A percentile compares a stretch with the other conserved stretches of the same genome.
Evolutionary conservation across 305 asterid genomes (phyloP).

Genomic region (Lippia alba): DNA sequence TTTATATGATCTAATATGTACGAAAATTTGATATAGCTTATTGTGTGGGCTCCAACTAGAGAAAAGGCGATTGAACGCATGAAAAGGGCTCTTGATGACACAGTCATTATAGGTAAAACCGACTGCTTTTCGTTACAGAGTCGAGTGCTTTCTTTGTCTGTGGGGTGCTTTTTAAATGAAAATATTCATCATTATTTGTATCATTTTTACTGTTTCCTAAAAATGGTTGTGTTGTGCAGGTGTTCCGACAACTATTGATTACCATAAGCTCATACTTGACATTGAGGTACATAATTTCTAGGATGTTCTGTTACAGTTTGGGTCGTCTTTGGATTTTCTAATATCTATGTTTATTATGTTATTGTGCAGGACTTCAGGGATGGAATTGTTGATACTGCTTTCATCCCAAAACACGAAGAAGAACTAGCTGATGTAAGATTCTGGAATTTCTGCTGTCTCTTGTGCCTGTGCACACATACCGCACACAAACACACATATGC

Average conservation of each 20-base stretch:
- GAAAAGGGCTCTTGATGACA: conserved; percentile 97
- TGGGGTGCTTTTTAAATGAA: no score
- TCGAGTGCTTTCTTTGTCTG: no score
- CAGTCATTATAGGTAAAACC: conserved; percentile 77
- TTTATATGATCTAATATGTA: neutral
- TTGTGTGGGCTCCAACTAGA: conserved; percentile 98
- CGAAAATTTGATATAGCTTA: conserved; percentile 59
- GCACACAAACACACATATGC: no score
- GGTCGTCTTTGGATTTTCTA: no score
- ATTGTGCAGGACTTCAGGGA: conserved; percentile 74
- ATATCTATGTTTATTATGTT: neutral
- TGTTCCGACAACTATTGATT: conserved; percentile 94
- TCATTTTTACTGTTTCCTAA: no score
- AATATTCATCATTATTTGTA: no score
- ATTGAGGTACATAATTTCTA: conserved; percentile 58
- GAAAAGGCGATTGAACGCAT: conserved; percentile 93
- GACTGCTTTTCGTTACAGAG: neutral
- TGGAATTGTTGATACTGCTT: conserved; percentile 93
- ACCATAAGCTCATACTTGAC: conserved; percentile 97
- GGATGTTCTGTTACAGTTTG: no score
- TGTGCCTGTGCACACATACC: no score
- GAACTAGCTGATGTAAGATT: conserved; percentile 88
- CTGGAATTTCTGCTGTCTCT: neutral
- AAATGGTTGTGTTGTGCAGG: conserved; percentile 47
- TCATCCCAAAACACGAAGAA: conserved; percentile 91